Percentiles rank a stretch among this genome's conserved stretches.
phyloP scores from a whole-genome alignment of 345 rosid species.

The Dovyalis caffra region DNA sequence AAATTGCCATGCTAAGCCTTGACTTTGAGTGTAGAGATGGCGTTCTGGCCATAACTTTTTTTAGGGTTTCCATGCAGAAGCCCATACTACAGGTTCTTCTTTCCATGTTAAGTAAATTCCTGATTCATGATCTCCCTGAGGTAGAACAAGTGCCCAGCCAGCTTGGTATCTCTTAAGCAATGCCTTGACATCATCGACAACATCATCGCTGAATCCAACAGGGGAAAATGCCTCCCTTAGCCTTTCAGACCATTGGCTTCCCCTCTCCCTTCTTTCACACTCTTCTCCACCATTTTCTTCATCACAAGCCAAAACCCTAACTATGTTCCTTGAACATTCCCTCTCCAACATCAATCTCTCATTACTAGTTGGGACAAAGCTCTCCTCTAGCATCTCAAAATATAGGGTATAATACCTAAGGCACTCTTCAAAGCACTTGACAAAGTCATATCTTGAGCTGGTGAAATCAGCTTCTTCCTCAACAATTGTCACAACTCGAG shows the following conservation, averaged over 20 bases:
- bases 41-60: neutral
- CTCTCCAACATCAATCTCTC: constrained; percentile 69
- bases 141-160: constrained; percentile 52
- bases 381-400: constrained; percentile 72
- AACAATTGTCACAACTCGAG: constrained; percentile 58
- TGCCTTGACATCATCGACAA: constrained; percentile 67
- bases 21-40: neutral
- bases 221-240: constrained; percentile 39
- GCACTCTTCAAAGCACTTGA: constrained; percentile 70
- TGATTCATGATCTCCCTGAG: constrained; percentile 32
- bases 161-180: constrained; percentile 60
- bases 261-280: constrained; percentile 62
- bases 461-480: constrained; percentile 79
- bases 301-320: constrained; percentile 69
- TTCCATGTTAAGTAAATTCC: constrained; percentile 74
- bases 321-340: constrained; percentile 63
- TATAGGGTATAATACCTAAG: constrained; percentile 56
- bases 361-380: constrained; percentile 59
- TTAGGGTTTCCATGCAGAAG: constrained; percentile 79
- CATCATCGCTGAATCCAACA: constrained; percentile 58
- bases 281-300: constrained; percentile 21
- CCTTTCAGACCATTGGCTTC: constrained; percentile 54
- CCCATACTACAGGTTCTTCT: constrained; percentile 71
- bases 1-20: constrained; percentile 12
- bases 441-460: constrained; percentile 49